These are phyloP conservation scores for Vaccinium darrowii DNA, from an alignment of 148 eudicot genomes.

Conservation along the genomic window DNA sequence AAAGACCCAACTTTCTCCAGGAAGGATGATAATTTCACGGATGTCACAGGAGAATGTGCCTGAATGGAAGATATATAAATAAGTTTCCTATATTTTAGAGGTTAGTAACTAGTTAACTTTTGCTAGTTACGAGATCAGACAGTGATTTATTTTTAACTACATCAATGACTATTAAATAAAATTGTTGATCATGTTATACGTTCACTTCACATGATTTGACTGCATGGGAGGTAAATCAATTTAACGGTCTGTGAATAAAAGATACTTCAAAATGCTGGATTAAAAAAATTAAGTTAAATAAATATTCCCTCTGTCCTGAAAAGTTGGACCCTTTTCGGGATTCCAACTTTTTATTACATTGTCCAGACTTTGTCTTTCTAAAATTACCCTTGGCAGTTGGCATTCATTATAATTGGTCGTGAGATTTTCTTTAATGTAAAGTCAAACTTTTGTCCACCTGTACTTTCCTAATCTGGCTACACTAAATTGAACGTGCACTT, in stretches of 20 bases:
- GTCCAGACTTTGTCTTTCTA: too few relatives aligned
- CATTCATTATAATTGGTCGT: too few relatives aligned
- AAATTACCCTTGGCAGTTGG: too few relatives aligned
- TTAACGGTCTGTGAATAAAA: neutral
- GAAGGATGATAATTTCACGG: constrained; percentile 54
- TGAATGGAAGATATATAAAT: constrained; percentile 26
- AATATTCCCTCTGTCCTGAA: neutral
- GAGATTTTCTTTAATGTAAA: too few relatives aligned
- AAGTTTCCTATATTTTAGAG: neutral
- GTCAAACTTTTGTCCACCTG: too few relatives aligned
- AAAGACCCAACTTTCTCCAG: constrained; percentile 72
- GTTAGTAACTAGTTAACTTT: neutral
- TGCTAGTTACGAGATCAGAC: neutral
- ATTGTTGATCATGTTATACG: neutral
- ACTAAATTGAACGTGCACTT: too few relatives aligned
- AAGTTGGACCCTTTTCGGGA: too few relatives aligned
- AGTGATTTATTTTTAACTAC: neutral
- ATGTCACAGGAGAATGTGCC: constrained; percentile 65
- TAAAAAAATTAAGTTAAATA: neutral
- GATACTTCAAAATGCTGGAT: neutral
- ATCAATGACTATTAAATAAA: neutral
- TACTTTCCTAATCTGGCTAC: too few relatives aligned
- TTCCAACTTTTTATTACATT: too few relatives aligned
- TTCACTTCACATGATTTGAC: neutral
- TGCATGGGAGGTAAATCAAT: neutral